Percentiles rank a stretch among this genome's conserved stretches.
These are phyloP conservation scores for Pseudogymnoascus sp. DNA, from an alignment of 2,329 filamentous ascomycete species.

Conservation along the genomic window DNA sequence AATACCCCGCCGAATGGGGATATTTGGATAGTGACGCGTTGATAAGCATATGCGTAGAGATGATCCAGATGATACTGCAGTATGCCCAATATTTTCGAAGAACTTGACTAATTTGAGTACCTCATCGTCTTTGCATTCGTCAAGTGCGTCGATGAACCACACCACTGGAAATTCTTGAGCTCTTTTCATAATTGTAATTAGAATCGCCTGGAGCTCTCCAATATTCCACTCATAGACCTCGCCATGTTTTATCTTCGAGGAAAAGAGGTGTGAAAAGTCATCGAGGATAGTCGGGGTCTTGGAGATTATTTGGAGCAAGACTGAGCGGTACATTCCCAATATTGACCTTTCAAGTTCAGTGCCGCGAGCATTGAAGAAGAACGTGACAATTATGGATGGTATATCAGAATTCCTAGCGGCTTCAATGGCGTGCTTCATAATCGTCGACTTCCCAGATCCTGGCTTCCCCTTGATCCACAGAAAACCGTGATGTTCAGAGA, in stretches of 20 bases:
- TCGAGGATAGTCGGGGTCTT: constrained; percentile 28
- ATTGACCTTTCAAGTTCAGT: constrained; percentile 34
- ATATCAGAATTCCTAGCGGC: constrained; percentile 11
- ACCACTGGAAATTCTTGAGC: constrained; percentile 17
- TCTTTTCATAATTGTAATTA: neutral
- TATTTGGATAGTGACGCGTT: constrained; percentile 25
- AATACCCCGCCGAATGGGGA: constrained; percentile 18
- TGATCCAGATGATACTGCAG: constrained; percentile 9
- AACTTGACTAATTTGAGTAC: constrained; percentile 26
- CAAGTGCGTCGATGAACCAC: constrained; percentile 38
- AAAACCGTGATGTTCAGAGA: constrained; percentile 30
- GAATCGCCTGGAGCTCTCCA: neutral
- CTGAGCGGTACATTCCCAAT: constrained; percentile 40
- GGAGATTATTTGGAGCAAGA: constrained; percentile 38
- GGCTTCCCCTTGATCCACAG: constrained; percentile 42
- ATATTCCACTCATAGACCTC: neutral
- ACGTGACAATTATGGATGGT: constrained; percentile 25
- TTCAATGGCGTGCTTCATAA: constrained; percentile 32
- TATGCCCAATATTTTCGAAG: constrained; percentile 21
- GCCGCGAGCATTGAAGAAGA: constrained; percentile 20
- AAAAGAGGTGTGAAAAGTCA: constrained; percentile 19
- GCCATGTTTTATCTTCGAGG: constrained; percentile 13
- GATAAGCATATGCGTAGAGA: constrained; percentile 20
- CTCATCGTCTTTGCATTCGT: constrained; percentile 35
- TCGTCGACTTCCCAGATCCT: constrained; percentile 37